Evolutionary conservation across 176 grass and related monocot species (phyloP).

Genomic region (Avena eriantha): DNA sequence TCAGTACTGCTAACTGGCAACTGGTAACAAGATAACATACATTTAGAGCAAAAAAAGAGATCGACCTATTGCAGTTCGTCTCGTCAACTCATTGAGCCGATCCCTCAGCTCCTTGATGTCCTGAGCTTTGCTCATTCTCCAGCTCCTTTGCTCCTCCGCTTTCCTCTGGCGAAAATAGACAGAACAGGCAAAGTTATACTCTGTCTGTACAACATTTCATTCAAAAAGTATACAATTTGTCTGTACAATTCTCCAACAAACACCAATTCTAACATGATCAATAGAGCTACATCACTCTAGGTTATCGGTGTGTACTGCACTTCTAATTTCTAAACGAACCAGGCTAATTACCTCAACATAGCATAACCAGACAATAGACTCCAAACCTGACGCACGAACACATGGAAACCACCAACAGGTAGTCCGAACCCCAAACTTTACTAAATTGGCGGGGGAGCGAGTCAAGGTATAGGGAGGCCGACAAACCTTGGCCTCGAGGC

Average conservation of each 20-base stretch:
- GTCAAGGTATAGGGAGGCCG: not conserved
- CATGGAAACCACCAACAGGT: not conserved
- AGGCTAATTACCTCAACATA: not conserved
- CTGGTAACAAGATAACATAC: not conserved
- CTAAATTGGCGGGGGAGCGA: not conserved
- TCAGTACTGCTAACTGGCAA: conserved; percentile 19
- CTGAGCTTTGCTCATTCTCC: conserved; percentile 70
- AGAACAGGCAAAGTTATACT: not conserved
- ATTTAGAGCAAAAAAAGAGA: conserved; percentile 23
- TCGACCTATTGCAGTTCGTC: conserved; percentile 53
- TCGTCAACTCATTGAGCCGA: conserved; percentile 57
- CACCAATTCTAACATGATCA: conserved; percentile 31
- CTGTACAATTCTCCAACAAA: conserved; percentile 22
- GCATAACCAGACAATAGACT: not conserved
- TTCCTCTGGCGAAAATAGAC: conserved; percentile 56
- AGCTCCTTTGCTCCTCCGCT: conserved; percentile 75
- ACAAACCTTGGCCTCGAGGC: conserved; percentile 73
- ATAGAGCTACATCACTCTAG: not conserved
- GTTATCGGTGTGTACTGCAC: not conserved
- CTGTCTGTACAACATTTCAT: not conserved
- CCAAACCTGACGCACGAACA: not conserved
- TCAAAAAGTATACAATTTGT: not conserved
- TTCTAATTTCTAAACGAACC: not conserved
- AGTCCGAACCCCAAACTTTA: not conserved
- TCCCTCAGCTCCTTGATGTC: conserved; percentile 76